Evolutionary conservation across 179 eudicot species (phyloP), one percentile per base, ranked within the genome.

Genomic region (Carnegiea gigantea): DNA sequence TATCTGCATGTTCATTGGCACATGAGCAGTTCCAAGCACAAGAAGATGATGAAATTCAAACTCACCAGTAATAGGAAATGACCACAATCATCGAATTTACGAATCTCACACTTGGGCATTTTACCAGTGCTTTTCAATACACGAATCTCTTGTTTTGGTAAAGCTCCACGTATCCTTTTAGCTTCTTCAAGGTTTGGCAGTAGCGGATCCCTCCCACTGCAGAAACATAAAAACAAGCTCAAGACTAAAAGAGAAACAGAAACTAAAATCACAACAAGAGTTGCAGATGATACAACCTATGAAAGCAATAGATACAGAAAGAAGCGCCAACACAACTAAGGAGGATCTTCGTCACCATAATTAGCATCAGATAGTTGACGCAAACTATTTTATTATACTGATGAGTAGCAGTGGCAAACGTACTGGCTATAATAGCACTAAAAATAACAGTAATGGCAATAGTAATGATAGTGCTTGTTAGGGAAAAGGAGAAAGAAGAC

Each of bases 31-130:
- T 51, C 57, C 17, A 51, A 76, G 74, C 73, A 40, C 44, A 40
- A 5, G 44, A 70, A 72, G 70, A 60, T 57, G 44, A 76, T 36
- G 78, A 68, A 68, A 57, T 20, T 70, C 36, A 77, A 40, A 64
- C 91, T 43, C 87, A 92, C 98, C 93, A 92, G 78, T 75, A 93
- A 90, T 43, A 92, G 88, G 68, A 89, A 91, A 86, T 92, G 98
- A 64, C 92, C 92, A 64, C 89, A 84, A 80, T 92, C 88, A 48
- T 77, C 78, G 76, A 92, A 89, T 75, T 48, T 83, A 17, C 98
- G 98, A 78, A 91, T 86, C 82, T 92, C 90, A 84, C 95, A 92
- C 80, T 80, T 86, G 5, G 87, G 81, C 75, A 84, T 65, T 62
- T 81, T 38, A 44, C 82, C 82, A 24, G 83, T 36, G 48, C 49